phyloP scores from a whole-genome alignment of 305 asterid species.

The Fraxinus sp. region DNA sequence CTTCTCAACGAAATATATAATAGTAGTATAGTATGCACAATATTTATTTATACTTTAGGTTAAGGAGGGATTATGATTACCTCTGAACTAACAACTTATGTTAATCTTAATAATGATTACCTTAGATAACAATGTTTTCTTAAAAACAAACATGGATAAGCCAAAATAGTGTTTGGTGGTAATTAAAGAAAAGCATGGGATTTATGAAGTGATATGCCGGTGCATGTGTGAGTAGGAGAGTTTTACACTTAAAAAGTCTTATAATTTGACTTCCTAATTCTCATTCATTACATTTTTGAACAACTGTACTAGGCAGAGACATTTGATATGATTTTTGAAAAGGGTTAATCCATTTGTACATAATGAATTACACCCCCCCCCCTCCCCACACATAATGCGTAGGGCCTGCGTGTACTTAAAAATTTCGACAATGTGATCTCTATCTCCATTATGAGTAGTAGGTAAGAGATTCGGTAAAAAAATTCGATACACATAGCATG shows the following conservation, averaged over 20 bases:
- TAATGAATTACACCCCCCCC: no score
- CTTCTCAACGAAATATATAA: not conserved
- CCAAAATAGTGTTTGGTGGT: not conserved
- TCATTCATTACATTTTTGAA: not conserved
- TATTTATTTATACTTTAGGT: no score
- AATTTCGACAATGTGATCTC: no score
- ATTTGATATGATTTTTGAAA: no score
- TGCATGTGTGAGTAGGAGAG: not conserved
- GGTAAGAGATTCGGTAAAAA: no score
- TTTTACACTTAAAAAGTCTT: not conserved
- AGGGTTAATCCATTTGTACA: no score
- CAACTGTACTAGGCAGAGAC: not conserved
- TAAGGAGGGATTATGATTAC: not conserved
- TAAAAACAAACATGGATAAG: not conserved
- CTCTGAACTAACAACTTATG: not conserved
- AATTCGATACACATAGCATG: no score
- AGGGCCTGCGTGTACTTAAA: no score
- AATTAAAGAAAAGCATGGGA: not conserved
- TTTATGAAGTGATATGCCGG: not conserved
- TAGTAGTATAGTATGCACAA: not conserved
- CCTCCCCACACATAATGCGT: no score
- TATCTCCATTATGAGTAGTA: no score
- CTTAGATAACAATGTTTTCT: not conserved
- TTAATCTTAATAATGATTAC: not conserved
- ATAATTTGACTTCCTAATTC: not conserved